Conservation (phyloP, 1,284 basidiomycete species). For the Mycena citricolor region DNA sequence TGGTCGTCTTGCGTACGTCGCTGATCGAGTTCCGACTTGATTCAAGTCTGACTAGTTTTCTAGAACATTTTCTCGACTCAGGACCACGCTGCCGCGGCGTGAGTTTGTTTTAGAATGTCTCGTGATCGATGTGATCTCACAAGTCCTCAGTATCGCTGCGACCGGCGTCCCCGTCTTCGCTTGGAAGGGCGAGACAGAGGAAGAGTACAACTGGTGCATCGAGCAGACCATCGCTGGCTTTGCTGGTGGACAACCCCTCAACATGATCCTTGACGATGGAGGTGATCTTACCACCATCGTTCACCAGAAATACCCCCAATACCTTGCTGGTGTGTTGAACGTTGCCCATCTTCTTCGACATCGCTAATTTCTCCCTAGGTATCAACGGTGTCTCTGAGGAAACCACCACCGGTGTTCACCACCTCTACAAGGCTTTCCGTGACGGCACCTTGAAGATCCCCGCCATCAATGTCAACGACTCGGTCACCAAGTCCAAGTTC, state of each 20-base stretch:
- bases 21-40: constrained; percentile 7
- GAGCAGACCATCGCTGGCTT: constrained; percentile 92
- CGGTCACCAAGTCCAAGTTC: constrained; percentile 99
- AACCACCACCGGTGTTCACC: constrained; percentile 99
- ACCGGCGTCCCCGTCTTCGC: constrained; percentile 98
- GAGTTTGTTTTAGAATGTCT: constrained; percentile 35
- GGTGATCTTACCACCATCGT: constrained; percentile 96
- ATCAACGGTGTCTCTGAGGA: constrained; percentile 97
- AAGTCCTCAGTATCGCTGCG: constrained; percentile 76
- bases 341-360: constrained; percentile 10
- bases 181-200: constrained; percentile 99
- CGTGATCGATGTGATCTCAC: constrained; percentile 9
- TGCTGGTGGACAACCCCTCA: constrained; percentile 77
- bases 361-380: constrained; percentile 47
- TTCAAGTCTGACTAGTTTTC: constrained; percentile 16
- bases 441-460: constrained; percentile 96
- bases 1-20: constrained; percentile 94
- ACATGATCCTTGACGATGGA: constrained; percentile 99
- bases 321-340: constrained; percentile 59
- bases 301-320: constrained; percentile 95
- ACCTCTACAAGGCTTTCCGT: constrained; percentile 96
- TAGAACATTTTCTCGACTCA: constrained; percentile 99
- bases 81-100: constrained; percentile 98
- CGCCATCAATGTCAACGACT: constrained; percentile 99
- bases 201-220: constrained; percentile 98